A percentile compares a stretch with the other conserved stretches of the same genome.
Conservation (phyloP, 768 basidiomycete genomes). For the Suillus spraguei region DNA sequence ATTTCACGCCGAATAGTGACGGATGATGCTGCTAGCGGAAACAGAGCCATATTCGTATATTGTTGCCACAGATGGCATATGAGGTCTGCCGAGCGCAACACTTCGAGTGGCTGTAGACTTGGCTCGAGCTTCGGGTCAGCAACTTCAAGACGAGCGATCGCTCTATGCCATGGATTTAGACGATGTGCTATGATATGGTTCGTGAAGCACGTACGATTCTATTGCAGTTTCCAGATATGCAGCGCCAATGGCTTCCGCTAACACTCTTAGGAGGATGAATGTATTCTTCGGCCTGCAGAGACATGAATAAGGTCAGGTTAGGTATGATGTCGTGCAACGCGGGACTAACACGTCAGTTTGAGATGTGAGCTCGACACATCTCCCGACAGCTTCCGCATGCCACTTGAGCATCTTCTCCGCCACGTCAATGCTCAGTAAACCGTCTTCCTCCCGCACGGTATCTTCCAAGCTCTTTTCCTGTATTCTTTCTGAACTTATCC, state of each 20-base stretch:
- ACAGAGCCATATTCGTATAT: conserved; percentile 87
- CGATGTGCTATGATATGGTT: neutral
- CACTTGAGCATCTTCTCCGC: conserved; percentile 94
- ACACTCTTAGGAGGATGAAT: conserved; percentile 75
- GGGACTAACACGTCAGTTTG: conserved; percentile 77
- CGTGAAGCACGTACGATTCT: conserved; percentile 71
- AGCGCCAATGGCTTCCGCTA: conserved; percentile 83
- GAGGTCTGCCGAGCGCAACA: conserved; percentile 76
- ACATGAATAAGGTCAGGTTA: conserved; percentile 14
- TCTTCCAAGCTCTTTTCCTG: conserved; percentile 66
- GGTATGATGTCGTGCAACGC: neutral
- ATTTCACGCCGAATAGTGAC: conserved; percentile 92
- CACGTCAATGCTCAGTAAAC: conserved; percentile 68
- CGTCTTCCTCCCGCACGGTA: conserved; percentile 78
- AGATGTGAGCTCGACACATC: conserved; percentile 88
- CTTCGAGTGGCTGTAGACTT: conserved; percentile 62
- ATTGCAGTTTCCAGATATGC: conserved; percentile 90
- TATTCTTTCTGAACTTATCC: conserved; percentile 59
- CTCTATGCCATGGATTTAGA: conserved; percentile 41
- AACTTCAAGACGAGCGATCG: conserved; percentile 70
- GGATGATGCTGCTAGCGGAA: conserved; percentile 84
- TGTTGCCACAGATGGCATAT: conserved; percentile 97
- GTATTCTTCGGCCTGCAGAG: conserved; percentile 82
- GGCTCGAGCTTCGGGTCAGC: conserved; percentile 83
- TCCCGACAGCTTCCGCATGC: conserved; percentile 96